Evolutionary conservation across 768 basidiomycete species (phyloP).

Genomic region (Hemileccinum rubropunctum): DNA sequence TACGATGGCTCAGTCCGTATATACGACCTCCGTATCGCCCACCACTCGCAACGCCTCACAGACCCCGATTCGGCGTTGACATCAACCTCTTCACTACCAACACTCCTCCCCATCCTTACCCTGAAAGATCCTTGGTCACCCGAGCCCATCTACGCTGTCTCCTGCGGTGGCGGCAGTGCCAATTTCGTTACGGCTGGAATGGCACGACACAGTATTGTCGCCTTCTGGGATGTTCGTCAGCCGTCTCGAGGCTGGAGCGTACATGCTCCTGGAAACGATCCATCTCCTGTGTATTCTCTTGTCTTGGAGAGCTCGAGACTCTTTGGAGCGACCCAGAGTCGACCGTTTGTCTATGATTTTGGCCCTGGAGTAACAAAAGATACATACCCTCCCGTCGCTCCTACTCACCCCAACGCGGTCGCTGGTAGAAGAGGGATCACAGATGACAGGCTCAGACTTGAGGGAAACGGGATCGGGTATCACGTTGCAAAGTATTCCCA

Average conservation of each 20-base stretch:
- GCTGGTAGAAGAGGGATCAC: conserved; percentile 12
- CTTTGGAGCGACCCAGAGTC: conserved; percentile 74
- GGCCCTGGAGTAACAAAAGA: conserved; percentile 55
- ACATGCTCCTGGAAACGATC: conserved; percentile 75
- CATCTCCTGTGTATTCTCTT: conserved; percentile 74
- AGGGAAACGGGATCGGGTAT: conserved; percentile 43
- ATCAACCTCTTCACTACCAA: conserved; percentile 21
- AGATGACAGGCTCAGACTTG: conserved; percentile 28
- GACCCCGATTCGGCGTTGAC: not conserved
- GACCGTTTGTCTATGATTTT: conserved; percentile 80
- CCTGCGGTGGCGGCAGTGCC: conserved; percentile 67
- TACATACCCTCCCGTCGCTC: conserved; percentile 49
- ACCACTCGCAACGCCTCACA: conserved; percentile 13
- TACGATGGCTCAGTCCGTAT: conserved; percentile 73
- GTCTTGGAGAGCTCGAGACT: conserved; percentile 74
- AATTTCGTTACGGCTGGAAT: conserved; percentile 73
- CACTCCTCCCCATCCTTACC: conserved; percentile 56
- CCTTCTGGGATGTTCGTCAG: conserved; percentile 78
- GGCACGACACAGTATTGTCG: conserved; percentile 72
- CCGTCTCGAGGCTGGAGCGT: conserved; percentile 69
- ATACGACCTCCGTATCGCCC: conserved; percentile 65
- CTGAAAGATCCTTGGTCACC: conserved; percentile 65
- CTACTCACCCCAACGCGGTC: conserved; percentile 24
- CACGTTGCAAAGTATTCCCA: conserved; percentile 50
- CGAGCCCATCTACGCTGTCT: conserved; percentile 74